Percentiles rank a stretch among this genome's conserved stretches.
phyloP scores from a whole-genome alignment of 352 stramenopile genomes.

The Globisporangium parvum region DNA sequence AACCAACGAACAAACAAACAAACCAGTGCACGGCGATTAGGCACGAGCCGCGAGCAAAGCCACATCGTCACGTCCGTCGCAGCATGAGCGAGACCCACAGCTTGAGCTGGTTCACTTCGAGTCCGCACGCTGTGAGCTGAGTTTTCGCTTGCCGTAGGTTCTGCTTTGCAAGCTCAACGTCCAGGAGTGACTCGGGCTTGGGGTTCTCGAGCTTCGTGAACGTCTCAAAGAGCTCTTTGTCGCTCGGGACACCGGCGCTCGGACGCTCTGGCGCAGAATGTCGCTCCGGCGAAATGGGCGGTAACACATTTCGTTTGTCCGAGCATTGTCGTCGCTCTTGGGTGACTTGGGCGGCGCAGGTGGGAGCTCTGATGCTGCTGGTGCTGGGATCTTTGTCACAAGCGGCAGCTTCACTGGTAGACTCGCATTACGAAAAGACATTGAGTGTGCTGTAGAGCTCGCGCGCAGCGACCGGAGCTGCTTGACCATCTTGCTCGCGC shows the following conservation, averaged over 20 bases:
- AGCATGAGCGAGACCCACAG: constrained; percentile 18
- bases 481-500: constrained; percentile 41
- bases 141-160: constrained; percentile 47
- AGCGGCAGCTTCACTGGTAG: neutral
- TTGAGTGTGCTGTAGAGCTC: constrained; percentile 11
- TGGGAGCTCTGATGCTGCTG: neutral
- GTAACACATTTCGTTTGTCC: neutral
- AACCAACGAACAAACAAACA: no score
- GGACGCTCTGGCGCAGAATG: neutral
- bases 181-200: constrained; percentile 36
- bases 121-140: constrained; percentile 20
- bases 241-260: constrained; percentile 8
- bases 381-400: neutral
- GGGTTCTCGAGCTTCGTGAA: constrained; percentile 34
- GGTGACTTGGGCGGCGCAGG: constrained; percentile 1
- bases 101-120: constrained; percentile 59
- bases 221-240: constrained; percentile 53
- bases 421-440: neutral
- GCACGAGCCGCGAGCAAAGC: no score
- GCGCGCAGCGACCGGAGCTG: constrained; percentile 40
- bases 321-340: neutral
- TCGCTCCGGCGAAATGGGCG: constrained; percentile 4
- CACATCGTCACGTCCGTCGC: no score
- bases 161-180: constrained; percentile 53
- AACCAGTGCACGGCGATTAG: no score